Percentiles rank a stretch among this genome's conserved stretches.
These are phyloP conservation scores for Trametes pubescens DNA, from an alignment of 1,284 basidiomycete genomes.

Conservation along the genomic window DNA sequence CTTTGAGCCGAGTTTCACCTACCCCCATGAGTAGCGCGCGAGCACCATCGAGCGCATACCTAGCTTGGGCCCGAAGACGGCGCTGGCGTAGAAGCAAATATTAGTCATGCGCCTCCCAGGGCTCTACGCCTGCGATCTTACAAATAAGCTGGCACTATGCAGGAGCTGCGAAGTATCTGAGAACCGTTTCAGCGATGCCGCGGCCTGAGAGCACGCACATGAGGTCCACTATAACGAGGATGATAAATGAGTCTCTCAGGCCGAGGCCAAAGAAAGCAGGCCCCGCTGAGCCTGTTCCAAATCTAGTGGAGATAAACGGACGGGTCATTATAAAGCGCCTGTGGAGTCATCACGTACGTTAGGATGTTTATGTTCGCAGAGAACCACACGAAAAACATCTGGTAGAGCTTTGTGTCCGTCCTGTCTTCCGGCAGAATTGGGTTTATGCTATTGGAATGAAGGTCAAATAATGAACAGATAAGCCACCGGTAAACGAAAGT, in stretches of 20 bases:
- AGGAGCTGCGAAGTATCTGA: constrained; percentile 33
- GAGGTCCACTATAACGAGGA: constrained; percentile 61
- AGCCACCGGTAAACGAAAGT: not conserved
- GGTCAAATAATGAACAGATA: not conserved
- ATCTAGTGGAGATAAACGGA: constrained; percentile 41
- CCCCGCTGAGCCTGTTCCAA: constrained; percentile 65
- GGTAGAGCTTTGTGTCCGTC: constrained; percentile 47
- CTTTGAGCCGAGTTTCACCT: constrained; percentile 1
- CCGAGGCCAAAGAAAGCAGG: constrained; percentile 67
- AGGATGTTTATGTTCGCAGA: constrained; percentile 67
- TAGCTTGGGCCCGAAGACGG: constrained; percentile 68
- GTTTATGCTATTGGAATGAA: constrained; percentile 38
- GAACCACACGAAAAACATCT: constrained; percentile 53
- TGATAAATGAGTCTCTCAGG: constrained; percentile 56
- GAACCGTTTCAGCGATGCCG: too few species aligned
- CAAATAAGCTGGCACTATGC: constrained; percentile 60
- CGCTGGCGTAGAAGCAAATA: constrained; percentile 42
- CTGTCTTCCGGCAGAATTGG: constrained; percentile 45
- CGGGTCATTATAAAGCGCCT: not conserved
- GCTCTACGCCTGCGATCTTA: constrained; percentile 41
- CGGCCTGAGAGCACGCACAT: constrained; percentile 50
- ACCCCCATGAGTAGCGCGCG: constrained; percentile 65
- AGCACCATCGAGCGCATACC: constrained; percentile 74
- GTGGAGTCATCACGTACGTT: constrained; percentile 44
- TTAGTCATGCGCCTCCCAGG: not conserved